phyloP scores from a whole-genome alignment of 2,329 filamentous ascomycete species.

The Aspergillus carbonarius region DNA sequence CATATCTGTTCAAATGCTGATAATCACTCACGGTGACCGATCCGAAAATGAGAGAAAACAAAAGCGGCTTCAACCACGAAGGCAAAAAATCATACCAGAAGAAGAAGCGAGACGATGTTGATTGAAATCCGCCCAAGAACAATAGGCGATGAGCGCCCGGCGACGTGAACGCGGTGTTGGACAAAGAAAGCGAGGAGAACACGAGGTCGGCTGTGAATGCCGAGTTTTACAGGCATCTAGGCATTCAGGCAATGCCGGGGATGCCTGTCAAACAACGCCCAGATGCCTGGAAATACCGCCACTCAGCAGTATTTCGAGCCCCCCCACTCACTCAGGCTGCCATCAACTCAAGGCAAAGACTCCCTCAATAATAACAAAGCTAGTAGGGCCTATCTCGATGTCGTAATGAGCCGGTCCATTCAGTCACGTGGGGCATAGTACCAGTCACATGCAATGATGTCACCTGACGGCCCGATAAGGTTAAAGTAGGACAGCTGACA shows the following conservation, averaged over 20 bases:
- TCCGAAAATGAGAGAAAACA: neutral
- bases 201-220: conserved; percentile 8
- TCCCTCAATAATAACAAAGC: neutral
- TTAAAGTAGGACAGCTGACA: neutral
- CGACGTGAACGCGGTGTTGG: neutral
- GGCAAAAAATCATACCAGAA: neutral
- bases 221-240: conserved; percentile 8
- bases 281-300: neutral
- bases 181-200: conserved; percentile 7
- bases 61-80: neutral
- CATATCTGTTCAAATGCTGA: conserved; percentile 21
- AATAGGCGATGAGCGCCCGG: neutral
- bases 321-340: neutral
- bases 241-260: neutral
- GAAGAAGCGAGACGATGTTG: neutral
- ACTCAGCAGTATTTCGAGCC: neutral
- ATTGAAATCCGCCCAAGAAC: neutral
- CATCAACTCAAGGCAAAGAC: neutral
- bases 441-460: neutral
- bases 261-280: neutral
- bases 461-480: neutral
- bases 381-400: neutral
- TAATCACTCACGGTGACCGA: neutral
- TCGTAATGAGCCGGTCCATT: neutral
- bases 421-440: neutral